phyloP scores from a whole-genome alignment of 345 rosid genomes.

The Murraya koenigii region DNA sequence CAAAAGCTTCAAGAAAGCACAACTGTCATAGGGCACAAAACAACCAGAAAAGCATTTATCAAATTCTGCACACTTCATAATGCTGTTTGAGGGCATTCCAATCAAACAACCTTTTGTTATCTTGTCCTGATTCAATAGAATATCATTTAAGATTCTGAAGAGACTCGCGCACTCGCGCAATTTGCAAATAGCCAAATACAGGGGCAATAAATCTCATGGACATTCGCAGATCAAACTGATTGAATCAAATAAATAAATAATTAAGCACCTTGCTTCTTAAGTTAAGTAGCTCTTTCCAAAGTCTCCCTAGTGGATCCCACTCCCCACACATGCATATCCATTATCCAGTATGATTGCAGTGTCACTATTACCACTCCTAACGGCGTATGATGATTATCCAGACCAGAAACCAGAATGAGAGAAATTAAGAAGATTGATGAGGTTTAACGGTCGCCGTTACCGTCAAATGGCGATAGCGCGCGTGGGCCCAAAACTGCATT shows the following conservation, averaged over 20 bases:
- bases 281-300: not conserved
- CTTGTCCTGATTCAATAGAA: conserved; percentile 3
- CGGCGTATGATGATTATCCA: not conserved
- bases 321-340: not conserved
- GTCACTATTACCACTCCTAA: not conserved
- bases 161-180: not conserved
- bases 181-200: too few species aligned
- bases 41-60: conserved; percentile 6
- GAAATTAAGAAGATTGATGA: not conserved
- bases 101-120: not conserved
- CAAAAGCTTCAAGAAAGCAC: not conserved
- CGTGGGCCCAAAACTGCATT: not conserved
- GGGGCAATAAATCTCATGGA: not conserved
- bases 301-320: not conserved
- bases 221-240: not conserved
- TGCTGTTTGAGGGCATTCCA: not conserved
- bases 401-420: too few species aligned
- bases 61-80: not conserved
- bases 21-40: not conserved
- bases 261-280: not conserved
- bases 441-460: not conserved
- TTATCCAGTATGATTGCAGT: not conserved
- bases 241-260: not conserved
- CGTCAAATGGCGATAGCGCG: not conserved
- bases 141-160: not conserved